phyloP scores from a whole-genome alignment of 129 eudicot genomes.

The carrot (Daucus carota) region DH1_v3.0 NC_030384.2:34122001-34122500 shows the following conservation, averaged over 20 bases:
- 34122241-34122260: neutral
- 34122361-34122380: no score
- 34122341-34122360: no score
- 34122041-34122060: neutral
- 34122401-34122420: no score
- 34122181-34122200: neutral
- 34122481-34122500: no score
- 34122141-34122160: slow-evolving; percentile 80
- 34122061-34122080: neutral
- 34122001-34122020: neutral
- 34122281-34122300: no score
- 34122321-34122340: no score
- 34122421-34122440: no score
- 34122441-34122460: no score
- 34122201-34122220: neutral
- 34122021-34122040: neutral
- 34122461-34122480: no score
- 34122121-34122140: slow-evolving; percentile 97
- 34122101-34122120: slow-evolving; percentile 84
- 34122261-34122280: neutral
- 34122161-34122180: slow-evolving; percentile 57
- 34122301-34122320: no score
- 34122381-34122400: no score
- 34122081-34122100: slow-evolving; percentile 43
- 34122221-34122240: slow-evolving; percentile 15